Evolutionary conservation across 2,329 filamentous ascomycete species (phyloP).

Genomic region (Pseudomassariella vexata): DNA sequence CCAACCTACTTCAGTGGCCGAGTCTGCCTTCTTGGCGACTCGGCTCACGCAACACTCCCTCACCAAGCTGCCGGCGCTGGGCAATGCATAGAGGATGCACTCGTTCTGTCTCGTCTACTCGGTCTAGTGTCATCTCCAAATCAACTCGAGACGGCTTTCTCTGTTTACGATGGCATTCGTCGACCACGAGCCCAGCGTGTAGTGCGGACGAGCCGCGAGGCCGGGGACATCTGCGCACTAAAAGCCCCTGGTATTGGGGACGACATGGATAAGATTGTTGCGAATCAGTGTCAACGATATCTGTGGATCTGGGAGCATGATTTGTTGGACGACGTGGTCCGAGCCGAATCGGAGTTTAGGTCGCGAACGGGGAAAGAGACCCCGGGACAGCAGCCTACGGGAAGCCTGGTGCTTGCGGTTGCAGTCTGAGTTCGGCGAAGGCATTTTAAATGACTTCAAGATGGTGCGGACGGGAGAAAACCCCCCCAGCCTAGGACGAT

Average conservation of each 20-base stretch:
- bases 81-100: constrained; percentile 19
- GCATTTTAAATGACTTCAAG: too few relatives aligned
- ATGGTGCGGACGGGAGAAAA: too few relatives aligned
- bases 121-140: constrained; percentile 10
- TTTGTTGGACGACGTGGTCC: constrained; percentile 16
- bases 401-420: too few relatives aligned
- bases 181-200: constrained; percentile 24
- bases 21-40: constrained; percentile 17
- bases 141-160: constrained; percentile 17
- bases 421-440: too few relatives aligned
- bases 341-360: constrained; percentile 15
- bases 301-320: constrained; percentile 27
- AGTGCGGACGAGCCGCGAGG: constrained; percentile 21
- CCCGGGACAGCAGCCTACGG: too few relatives aligned
- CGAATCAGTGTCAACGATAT: constrained; percentile 20
- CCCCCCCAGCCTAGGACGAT: too few relatives aligned
- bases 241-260: constrained; percentile 14
- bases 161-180: constrained; percentile 20
- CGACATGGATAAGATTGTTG: constrained; percentile 22
- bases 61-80: constrained; percentile 20
- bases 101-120: constrained; percentile 16
- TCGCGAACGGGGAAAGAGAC: too few relatives aligned
- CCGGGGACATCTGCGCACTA: constrained; percentile 21
- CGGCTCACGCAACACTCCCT: constrained; percentile 17
- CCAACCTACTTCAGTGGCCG: constrained; percentile 15